phyloP scores from a whole-genome alignment of 1,284 basidiomycete genomes.

The Cutaneotrichosporon sp. region DNA sequence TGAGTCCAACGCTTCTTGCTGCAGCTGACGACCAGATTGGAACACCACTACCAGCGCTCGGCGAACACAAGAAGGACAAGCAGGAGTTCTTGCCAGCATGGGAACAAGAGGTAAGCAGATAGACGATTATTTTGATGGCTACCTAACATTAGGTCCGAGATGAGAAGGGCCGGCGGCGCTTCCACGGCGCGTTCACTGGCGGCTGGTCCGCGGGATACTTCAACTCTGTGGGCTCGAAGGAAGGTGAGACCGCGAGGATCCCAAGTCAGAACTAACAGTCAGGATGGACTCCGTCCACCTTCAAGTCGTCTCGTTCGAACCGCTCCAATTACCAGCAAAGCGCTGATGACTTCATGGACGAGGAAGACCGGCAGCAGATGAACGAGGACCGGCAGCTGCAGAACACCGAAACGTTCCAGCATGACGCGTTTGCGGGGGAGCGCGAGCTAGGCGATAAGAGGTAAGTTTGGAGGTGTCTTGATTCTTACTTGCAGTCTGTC shows the following conservation, averaged over 20 bases:
- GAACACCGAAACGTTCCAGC: slow-evolving; percentile 53
- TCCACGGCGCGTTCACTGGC: slow-evolving; percentile 97
- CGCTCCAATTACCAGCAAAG: slow-evolving; percentile 62
- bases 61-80: slow-evolving; percentile 76
- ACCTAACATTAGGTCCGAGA: slow-evolving; percentile 68
- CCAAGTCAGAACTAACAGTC: slow-evolving; percentile 16
- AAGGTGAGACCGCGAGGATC: slow-evolving; percentile 61
- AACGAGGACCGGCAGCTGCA: slow-evolving; percentile 71
- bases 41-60: slow-evolving; percentile 83
- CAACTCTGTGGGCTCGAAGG: slow-evolving; percentile 92
- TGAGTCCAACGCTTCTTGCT: slow-evolving; percentile 49
- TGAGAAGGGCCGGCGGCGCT: slow-evolving; percentile 84
- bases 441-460: slow-evolving; percentile 53
- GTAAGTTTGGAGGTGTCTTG: slow-evolving; percentile 20
- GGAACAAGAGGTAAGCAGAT: slow-evolving; percentile 80
- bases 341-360: slow-evolving; percentile 97
- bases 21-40: slow-evolving; percentile 64
- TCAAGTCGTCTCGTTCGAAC: slow-evolving; percentile 77
- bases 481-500: slow-evolving; percentile 53
- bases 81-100: slow-evolving; percentile 94
- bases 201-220: slow-evolving; percentile 97
- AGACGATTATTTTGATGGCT: neutral
- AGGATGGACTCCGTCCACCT: slow-evolving; percentile 94
- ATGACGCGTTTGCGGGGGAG: slow-evolving; percentile 66
- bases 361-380: slow-evolving; percentile 86